Conservation (phyloP, 2,329 filamentous ascomycete genomes). For the Cadophora sp. region DNA sequence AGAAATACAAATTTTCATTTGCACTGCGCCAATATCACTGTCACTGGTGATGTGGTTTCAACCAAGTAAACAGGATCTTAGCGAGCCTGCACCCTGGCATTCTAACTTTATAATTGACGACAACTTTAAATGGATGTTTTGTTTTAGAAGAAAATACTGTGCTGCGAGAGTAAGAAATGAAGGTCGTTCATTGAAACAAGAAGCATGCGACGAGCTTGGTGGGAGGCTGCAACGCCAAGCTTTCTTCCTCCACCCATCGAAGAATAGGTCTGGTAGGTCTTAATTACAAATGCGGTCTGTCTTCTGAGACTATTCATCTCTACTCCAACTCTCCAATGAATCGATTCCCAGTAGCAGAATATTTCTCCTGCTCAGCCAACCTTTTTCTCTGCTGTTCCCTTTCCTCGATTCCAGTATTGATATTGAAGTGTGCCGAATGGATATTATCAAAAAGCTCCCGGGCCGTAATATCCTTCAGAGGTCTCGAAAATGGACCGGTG, state of each 20-base stretch:
- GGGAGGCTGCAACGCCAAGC: not conserved
- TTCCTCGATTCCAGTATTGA: conserved; percentile 35
- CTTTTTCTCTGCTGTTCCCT: conserved; percentile 36
- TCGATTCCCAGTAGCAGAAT: not conserved
- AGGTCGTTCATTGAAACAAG: not conserved
- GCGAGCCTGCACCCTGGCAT: too few species aligned
- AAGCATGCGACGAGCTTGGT: not conserved
- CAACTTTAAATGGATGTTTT: too few species aligned
- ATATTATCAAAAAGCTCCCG: conserved; percentile 33
- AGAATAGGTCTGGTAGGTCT: not conserved
- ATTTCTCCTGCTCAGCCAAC: conserved; percentile 31
- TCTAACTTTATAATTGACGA: too few species aligned
- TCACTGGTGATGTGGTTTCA: too few species aligned
- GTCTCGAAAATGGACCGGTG: conserved; percentile 34
- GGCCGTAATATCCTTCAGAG: conserved; percentile 33
- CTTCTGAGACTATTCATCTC: not conserved
- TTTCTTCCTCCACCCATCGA: not conserved
- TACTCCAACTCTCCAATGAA: not conserved
- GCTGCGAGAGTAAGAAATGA: too few species aligned
- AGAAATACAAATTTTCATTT: too few species aligned
- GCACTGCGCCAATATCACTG: too few species aligned
- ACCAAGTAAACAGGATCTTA: too few species aligned
- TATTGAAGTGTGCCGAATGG: conserved; percentile 36
- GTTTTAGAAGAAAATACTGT: too few species aligned
- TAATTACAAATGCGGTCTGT: not conserved